phyloP scores from a whole-genome alignment of 768 basidiomycete species.

The Termitomyces titanicus region DNA sequence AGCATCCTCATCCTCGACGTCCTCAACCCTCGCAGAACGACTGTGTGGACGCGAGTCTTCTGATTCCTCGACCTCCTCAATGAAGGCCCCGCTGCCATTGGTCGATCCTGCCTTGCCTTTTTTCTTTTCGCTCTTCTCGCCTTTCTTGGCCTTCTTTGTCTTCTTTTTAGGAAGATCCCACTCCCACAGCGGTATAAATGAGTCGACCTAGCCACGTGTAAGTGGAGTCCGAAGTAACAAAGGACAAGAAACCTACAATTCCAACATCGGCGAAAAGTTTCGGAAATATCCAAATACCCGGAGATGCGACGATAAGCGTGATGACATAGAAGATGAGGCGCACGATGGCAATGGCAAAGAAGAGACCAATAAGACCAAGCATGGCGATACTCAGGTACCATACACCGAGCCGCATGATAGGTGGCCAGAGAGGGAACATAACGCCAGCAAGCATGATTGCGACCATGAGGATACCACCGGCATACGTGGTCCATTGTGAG shows the following conservation, averaged over 20 bases:
- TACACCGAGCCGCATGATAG: conserved; percentile 86
- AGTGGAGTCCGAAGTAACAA: not conserved
- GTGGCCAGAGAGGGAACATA: conserved; percentile 99
- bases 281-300: conserved; percentile 99
- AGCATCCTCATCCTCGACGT: conserved; percentile 42
- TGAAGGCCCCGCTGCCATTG: conserved; percentile 38
- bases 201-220: conserved; percentile 68
- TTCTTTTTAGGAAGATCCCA: conserved; percentile 88
- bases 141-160: conserved; percentile 49
- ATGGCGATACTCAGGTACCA: conserved; percentile 92
- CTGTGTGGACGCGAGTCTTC: conserved; percentile 38
- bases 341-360: conserved; percentile 88
- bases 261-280: conserved; percentile 97
- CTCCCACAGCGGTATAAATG: conserved; percentile 95
- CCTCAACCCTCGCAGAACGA: conserved; percentile 42
- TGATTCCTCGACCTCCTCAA: conserved; percentile 45
- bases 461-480: conserved; percentile 90
- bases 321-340: conserved; percentile 92
- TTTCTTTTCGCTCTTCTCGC: conserved; percentile 48
- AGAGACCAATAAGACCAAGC: conserved; percentile 83
- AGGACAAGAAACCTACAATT: conserved; percentile 64
- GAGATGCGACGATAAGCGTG: conserved; percentile 79
- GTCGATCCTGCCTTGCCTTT: conserved; percentile 40
- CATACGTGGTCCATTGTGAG: conserved; percentile 89
- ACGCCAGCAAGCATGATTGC: conserved; percentile 91